Conservation (phyloP, 2,329 filamentous ascomycete species). For the Bisporella sp. region DNA sequence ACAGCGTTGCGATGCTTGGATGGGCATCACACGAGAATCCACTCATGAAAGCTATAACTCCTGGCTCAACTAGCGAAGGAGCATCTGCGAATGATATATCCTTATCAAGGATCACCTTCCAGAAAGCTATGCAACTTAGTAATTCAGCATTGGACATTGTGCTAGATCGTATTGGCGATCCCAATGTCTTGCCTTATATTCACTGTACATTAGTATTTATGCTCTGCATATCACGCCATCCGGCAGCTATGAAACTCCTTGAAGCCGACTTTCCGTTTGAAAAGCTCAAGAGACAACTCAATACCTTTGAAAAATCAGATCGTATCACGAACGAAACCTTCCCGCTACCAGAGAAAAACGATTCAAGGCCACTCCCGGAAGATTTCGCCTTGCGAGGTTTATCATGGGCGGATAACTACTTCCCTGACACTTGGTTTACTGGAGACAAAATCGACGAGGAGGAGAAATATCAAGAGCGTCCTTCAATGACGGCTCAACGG, state of each 20-base stretch:
- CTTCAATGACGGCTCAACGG: slow-evolving; percentile 20
- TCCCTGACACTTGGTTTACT: slow-evolving; percentile 16
- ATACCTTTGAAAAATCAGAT: slow-evolving; percentile 7
- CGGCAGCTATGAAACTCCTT: slow-evolving; percentile 12
- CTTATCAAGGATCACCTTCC: slow-evolving; percentile 5
- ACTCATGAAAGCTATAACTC: slow-evolving; percentile 18
- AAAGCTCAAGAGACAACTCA: slow-evolving; percentile 10
- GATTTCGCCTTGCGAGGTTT: slow-evolving; percentile 18
- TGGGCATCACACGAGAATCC: slow-evolving; percentile 23
- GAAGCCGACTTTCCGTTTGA: slow-evolving; percentile 15
- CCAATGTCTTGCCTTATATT: slow-evolving; percentile 16
- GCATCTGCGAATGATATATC: not conserved
- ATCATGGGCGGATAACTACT: slow-evolving; percentile 15
- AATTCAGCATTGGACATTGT: slow-evolving; percentile 11
- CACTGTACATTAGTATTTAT: slow-evolving; percentile 19
- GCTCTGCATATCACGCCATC: slow-evolving; percentile 9
- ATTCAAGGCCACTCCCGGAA: slow-evolving; percentile 16
- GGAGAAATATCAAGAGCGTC: slow-evolving; percentile 21
- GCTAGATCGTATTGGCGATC: slow-evolving; percentile 15
- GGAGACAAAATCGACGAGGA: slow-evolving; percentile 20
- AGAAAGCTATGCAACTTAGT: slow-evolving; percentile 10
- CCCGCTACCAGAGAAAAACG: slow-evolving; percentile 17
- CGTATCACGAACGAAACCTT: slow-evolving; percentile 12
- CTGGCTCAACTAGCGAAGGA: slow-evolving; percentile 4
- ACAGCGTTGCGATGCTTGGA: slow-evolving; percentile 23